Base-by-base conservation (phyloP, 768 basidiomycete genomes). In the Kwoniella shandongensis region DNA sequence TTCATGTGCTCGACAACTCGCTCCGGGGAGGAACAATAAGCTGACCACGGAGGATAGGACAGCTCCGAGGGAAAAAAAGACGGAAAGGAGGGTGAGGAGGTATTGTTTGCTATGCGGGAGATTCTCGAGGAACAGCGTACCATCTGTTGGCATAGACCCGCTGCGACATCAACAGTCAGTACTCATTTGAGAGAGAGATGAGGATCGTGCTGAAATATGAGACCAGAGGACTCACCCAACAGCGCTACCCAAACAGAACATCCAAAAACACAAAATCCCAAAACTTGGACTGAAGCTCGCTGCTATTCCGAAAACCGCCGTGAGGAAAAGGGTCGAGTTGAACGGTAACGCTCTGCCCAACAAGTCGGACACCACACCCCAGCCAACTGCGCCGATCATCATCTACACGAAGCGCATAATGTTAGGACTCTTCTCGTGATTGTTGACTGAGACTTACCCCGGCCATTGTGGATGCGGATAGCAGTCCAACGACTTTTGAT, bases 101-200 rank as follows among this genome's bases (percentile, higher is more conserved):
- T 94, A 91, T 67, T 91, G 86, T 62, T 92, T 91, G n/a, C 84
- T 83, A 62, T 86, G 85, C 2, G 94, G 94, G 80, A 97, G 85
- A 67, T 96, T 91, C 69, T 99, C 94, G 6, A 70, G 65, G 42
- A 69, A 74, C 49, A 94, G 83, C 0, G 91, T 97, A 5, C 93
- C 92, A 65, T 97, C 94, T 0, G 93, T 98, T 0, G 93, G 93
- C 91, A 97, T 94, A 0, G 40, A 90, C 87, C 38, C 92, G 87
- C 89, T 92, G 53, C 13, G 17, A 20, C 20, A 25, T 45, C 12
- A 6, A 32, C 32, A 32, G 32, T 32, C 32, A n/a, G n/a, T n/a
- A n/a, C n/a, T n/a, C 8, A 26, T 4, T 44, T 56, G 1, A 53
- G 54, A 49, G 42, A n/a, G n/a, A n/a, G n/a, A n/a, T n/a, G n/a